Conservation (phyloP, 352 stramenopile genomes). For the Phytopythium helicoides region DNA sequence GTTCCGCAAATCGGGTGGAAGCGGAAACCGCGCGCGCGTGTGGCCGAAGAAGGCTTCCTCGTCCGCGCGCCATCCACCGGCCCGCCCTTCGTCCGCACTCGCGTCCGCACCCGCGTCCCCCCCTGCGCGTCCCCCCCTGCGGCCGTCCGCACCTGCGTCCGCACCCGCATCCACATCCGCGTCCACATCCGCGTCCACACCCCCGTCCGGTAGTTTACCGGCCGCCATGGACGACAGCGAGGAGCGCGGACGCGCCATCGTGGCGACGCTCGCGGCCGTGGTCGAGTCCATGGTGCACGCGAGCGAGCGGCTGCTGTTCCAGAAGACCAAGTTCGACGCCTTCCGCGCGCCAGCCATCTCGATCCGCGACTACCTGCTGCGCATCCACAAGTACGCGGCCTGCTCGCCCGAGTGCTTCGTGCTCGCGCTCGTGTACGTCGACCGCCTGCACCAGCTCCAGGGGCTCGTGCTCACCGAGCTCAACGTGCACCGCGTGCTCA, state of each 20-base stretch:
- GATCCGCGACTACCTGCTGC: constrained; percentile 78
- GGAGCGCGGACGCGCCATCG: constrained; percentile 72
- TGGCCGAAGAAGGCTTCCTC: background rate
- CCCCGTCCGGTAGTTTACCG: no score
- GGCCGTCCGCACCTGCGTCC: no score
- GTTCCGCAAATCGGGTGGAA: no score
- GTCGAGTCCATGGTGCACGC: constrained; percentile 79
- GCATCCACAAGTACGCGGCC: constrained; percentile 97
- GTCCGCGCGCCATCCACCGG: constrained; percentile 1
- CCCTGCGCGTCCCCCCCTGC: no score
- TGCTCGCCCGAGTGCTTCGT: constrained; percentile 99
- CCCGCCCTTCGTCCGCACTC: background rate
- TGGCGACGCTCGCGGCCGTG: constrained; percentile 74
- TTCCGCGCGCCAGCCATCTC: constrained; percentile 82
- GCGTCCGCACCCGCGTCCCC: no score
- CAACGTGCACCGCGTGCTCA: constrained; percentile 98
- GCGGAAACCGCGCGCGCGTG: no score
- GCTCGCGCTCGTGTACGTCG: constrained; percentile 98
- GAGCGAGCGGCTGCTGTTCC: constrained; percentile 47
- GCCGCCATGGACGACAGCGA: constrained; percentile 61
- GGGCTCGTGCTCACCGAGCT: constrained; percentile 96
- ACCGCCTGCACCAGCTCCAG: constrained; percentile 96
- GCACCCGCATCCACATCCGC: no score
- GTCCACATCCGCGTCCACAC: no score
- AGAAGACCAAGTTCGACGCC: constrained; percentile 83